These are phyloP conservation scores for Ramaria rubella DNA, from an alignment of 768 basidiomycete genomes.

Conservation along the genomic window DNA sequence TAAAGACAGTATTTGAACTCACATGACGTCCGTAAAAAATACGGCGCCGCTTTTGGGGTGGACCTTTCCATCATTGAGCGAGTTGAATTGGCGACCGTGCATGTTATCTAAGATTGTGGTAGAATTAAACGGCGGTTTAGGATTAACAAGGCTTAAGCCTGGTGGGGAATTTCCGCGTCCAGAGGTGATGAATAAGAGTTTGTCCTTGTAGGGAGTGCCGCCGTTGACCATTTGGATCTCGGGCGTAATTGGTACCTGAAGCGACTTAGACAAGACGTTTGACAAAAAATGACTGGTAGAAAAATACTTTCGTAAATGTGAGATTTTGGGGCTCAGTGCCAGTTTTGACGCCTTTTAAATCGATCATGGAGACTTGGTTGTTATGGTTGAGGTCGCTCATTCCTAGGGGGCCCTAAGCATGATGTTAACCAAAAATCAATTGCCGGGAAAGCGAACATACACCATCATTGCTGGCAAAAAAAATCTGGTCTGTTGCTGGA, in stretches of 20 bases:
- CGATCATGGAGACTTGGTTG: constrained; percentile 57
- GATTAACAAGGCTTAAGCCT: constrained; percentile 58
- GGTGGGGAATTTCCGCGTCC: constrained; percentile 60
- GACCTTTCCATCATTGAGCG: constrained; percentile 71
- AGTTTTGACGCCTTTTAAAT: constrained; percentile 46
- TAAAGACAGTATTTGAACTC: constrained; percentile 21
- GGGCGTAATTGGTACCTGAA: constrained; percentile 51
- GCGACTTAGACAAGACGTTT: constrained; percentile 8
- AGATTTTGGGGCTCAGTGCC: constrained; percentile 35
- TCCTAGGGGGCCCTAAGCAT: constrained; percentile 43
- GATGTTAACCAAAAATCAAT: neutral
- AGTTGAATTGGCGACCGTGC: constrained; percentile 76
- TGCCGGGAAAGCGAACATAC: neutral
- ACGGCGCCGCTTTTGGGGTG: constrained; percentile 58
- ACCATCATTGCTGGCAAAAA: constrained; percentile 69
- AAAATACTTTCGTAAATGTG: constrained; percentile 37
- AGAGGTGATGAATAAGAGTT: constrained; percentile 56
- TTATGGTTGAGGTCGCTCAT: constrained; percentile 58
- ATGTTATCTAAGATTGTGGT: constrained; percentile 73
- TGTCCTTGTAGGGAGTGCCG: constrained; percentile 53
- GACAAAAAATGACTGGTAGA: constrained; percentile 11
- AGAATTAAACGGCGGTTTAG: constrained; percentile 53
- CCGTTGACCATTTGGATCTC: constrained; percentile 66
- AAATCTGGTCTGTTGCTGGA: constrained; percentile 59
- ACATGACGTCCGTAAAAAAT: constrained; percentile 72